Evolutionary conservation across 1,284 basidiomycete species (phyloP).

Genomic region (Caloboletus firmus): DNA sequence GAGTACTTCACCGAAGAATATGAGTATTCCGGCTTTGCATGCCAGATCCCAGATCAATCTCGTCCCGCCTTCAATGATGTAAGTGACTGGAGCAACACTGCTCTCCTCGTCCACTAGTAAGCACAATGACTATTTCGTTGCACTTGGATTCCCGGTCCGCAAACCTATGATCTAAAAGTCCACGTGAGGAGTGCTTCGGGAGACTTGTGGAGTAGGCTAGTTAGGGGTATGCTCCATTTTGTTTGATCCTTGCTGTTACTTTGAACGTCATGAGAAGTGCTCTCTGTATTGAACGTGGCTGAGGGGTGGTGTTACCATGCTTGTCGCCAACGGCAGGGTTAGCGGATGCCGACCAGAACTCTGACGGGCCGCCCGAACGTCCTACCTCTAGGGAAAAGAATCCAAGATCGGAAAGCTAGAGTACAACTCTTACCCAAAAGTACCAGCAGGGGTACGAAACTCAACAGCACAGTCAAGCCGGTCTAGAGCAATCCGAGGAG

Average conservation of each 20-base stretch:
- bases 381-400: not conserved
- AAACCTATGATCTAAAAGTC: not conserved
- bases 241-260: not conserved
- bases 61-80: not conserved
- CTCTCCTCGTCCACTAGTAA: not conserved
- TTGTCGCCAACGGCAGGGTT: no score
- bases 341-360: no score
- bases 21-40: not conserved
- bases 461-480: not conserved
- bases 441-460: no score
- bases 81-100: not conserved
- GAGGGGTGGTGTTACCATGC: no score
- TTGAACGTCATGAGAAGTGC: not conserved
- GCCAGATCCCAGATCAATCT: not conserved
- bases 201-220: not conserved
- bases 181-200: not conserved
- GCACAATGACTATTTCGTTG: not conserved
- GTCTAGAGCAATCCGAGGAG: not conserved
- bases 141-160: not conserved
- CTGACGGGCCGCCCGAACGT: no score
- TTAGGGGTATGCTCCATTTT: not conserved
- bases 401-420: not conserved
- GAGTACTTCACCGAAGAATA: not conserved
- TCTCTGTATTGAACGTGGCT: not conserved
- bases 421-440: not conserved